Evolutionary conservation across 2,329 filamentous ascomycete species (phyloP).

Genomic region (Fusarium xyrophilum): DNA sequence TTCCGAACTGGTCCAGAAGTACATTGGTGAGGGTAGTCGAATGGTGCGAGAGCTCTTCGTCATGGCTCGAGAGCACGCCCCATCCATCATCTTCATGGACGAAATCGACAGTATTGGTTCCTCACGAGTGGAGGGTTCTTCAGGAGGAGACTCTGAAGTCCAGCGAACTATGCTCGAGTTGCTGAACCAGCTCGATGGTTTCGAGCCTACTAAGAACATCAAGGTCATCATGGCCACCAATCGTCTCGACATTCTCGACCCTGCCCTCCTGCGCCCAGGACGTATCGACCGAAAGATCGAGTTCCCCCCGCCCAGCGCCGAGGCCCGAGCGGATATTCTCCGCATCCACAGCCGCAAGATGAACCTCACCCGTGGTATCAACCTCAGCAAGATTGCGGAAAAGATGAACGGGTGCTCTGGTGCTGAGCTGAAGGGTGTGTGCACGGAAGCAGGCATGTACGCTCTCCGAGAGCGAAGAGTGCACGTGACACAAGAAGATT

Average conservation of each 20-base stretch:
- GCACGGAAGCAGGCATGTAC: constrained; percentile 98
- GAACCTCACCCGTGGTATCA: constrained; percentile 97
- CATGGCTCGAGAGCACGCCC: constrained; percentile 97
- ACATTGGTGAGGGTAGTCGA: constrained; percentile 95
- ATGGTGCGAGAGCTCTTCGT: constrained; percentile 99
- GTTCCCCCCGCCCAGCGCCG: constrained; percentile 94
- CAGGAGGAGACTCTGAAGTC: constrained; percentile 95
- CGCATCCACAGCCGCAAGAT: constrained; percentile 98
- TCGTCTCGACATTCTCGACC: constrained; percentile 95
- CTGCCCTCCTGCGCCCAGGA: constrained; percentile 91
- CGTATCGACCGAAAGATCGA: constrained; percentile 99
- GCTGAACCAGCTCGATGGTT: constrained; percentile 97
- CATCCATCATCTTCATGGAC: constrained; percentile 99
- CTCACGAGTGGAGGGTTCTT: constrained; percentile 93
- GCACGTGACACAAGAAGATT: constrained; percentile 98
- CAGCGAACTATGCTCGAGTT: constrained; percentile 98
- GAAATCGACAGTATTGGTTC: constrained; percentile 99
- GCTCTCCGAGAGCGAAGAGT: constrained; percentile 93
- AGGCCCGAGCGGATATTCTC: constrained; percentile 95
- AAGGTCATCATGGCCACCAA: constrained; percentile 99
- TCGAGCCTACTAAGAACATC: constrained; percentile 99
- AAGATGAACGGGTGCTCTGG: constrained; percentile 99
- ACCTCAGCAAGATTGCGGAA: constrained; percentile 97
- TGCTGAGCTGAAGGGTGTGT: constrained; percentile 97
- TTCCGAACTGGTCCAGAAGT: constrained; percentile 97